Percentiles rank a stretch among this genome's conserved stretches.
Evolutionary conservation across 768 basidiomycete species (phyloP).

Genomic region (Cystobasidium onofrii): DNA sequence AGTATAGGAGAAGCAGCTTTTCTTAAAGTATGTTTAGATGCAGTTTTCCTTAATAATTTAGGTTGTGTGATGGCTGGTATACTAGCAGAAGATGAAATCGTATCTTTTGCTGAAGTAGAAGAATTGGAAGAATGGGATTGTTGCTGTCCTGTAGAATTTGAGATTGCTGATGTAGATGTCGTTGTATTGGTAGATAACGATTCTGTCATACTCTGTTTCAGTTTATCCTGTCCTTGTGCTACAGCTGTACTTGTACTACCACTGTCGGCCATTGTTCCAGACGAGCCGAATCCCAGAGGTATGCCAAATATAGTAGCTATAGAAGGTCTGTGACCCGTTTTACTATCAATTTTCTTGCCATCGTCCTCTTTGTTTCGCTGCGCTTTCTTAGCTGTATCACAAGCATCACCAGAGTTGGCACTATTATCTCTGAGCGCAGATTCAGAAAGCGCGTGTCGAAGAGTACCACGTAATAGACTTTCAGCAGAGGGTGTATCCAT

Average conservation of each 20-base stretch:
- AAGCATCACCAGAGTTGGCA: no score
- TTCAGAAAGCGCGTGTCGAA: not conserved
- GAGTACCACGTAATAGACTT: not conserved
- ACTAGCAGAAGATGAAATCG: not conserved
- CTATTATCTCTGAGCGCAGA: not conserved
- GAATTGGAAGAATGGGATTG: not conserved
- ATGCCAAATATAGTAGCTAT: not conserved
- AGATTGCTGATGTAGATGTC: no score
- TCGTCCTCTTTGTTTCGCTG: no score
- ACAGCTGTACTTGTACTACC: no score
- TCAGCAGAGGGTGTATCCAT: not conserved
- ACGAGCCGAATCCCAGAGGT: not conserved
- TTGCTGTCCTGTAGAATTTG: no score
- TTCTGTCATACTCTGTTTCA: not conserved
- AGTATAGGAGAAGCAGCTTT: slow-evolving; percentile 23
- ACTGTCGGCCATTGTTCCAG: not conserved
- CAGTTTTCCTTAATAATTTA: slow-evolving; percentile 17
- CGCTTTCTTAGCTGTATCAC: no score
- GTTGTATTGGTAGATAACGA: not conserved
- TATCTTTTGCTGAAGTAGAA: not conserved
- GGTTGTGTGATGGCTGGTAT: not conserved
- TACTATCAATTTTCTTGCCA: no score
- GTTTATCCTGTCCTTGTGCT: not conserved
- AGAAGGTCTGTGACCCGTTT: not conserved
- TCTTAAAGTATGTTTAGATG: slow-evolving; percentile 13